Percentiles rank a stretch among this genome's conserved stretches.
These are phyloP conservation scores for Irpex lacteus DNA, from an alignment of 1,284 basidiomycete species.

Conservation along the genomic window DNA sequence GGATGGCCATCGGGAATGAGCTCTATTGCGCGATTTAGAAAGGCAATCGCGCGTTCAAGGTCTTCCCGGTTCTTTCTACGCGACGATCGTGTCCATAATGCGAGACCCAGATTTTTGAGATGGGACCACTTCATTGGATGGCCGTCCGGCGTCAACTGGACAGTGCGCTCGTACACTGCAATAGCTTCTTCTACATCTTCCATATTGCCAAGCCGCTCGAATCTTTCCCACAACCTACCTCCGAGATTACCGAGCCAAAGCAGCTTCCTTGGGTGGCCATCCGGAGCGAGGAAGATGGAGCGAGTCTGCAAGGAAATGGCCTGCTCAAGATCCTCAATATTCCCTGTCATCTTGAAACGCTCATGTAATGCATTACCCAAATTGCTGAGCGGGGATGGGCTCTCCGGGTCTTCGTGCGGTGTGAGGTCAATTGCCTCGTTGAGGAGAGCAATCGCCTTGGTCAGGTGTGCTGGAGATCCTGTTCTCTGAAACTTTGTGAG, in stretches of 20 bases:
- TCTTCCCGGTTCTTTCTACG: neutral
- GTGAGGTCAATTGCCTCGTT: neutral
- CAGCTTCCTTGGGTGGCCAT: neutral
- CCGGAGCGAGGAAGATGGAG: neutral
- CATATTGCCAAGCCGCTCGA: neutral
- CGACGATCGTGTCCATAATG: neutral
- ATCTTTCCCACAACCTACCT: neutral
- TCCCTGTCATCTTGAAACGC: neutral
- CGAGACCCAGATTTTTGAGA: neutral
- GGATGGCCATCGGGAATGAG: neutral
- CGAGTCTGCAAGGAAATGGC: neutral
- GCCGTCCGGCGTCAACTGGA: neutral
- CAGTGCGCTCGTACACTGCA: neutral
- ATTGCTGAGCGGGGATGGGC: neutral
- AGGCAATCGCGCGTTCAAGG: neutral
- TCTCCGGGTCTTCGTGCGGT: neutral
- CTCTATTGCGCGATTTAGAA: neutral
- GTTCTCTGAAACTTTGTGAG: neutral
- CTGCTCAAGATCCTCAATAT: neutral
- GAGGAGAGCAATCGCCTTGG: neutral
- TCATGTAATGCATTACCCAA: neutral
- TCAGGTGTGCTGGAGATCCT: neutral
- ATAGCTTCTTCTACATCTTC: neutral
- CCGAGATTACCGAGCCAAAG: neutral
- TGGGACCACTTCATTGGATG: neutral